phyloP scores from a whole-genome alignment of 179 eudicot species.

The Vitellaria paradoxa region DNA sequence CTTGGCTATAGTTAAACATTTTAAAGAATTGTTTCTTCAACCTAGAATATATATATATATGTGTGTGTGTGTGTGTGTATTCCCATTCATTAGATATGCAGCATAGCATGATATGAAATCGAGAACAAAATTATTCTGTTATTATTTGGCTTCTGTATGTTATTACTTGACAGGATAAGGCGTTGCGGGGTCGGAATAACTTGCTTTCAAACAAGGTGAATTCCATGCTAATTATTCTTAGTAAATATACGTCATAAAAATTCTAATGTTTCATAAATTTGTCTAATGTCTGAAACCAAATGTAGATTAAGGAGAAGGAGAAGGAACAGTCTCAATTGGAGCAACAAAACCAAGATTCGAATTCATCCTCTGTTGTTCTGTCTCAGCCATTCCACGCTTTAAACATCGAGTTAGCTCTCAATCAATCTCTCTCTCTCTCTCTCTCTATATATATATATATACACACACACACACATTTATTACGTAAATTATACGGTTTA shows the following conservation, averaged over 20 bases:
- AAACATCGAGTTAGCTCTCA: conserved; percentile 1
- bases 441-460: too few species aligned
- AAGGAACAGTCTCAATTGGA: conserved; percentile 11
- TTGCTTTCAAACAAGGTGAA: background rate
- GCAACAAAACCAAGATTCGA: background rate
- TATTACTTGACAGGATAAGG: background rate
- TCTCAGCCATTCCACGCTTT: conserved; percentile 3
- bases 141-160: background rate
- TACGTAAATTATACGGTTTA: too few species aligned
- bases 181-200: too few species aligned
- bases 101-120: background rate
- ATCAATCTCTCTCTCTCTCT: background rate
- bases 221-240: background rate
- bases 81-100: background rate
- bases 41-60: too few species aligned
- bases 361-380: background rate
- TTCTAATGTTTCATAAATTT: background rate
- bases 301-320: conserved; percentile 6
- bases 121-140: background rate
- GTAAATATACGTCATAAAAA: background rate
- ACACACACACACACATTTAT: too few species aligned
- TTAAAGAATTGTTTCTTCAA: too few species aligned
- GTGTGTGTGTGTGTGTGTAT: too few species aligned
- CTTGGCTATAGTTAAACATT: too few species aligned
- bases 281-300: conserved; percentile 1